Base-by-base conservation (phyloP, 2,329 filamentous ascomycete genomes). In the Aspergillus costaricaensis region DNA sequence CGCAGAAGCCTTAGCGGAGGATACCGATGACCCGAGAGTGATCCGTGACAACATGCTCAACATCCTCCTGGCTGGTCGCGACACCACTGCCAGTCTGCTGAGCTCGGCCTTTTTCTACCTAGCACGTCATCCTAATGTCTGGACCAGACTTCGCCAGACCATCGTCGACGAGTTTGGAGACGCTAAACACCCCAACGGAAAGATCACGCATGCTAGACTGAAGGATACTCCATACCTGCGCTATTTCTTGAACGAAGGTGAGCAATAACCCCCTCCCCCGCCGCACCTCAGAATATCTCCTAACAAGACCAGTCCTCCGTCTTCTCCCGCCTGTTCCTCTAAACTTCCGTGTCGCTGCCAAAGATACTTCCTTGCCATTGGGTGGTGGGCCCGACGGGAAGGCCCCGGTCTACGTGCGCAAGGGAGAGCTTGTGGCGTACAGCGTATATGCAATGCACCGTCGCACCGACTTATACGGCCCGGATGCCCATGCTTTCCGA, bases 361-460 rank as follows among this genome's bases (percentile, higher is more conserved):
- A 70, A 30, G 76, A 79, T 51, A 82, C 81, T 0, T 76, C 74
- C 1, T 69, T 82, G 15, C 79, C 79, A 2, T 60, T 70, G 5
- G 77, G 89, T 59, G 89, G 88, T 57, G 90, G 89, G 0, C 80
- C 83, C 0, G 85, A 89, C 72, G 64, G 76, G 15, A 77, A 77
- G 5, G 79, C 83, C 47, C 89, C 89, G 0, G 68, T 94, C 2
- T 85, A 86, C 57, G 77, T 92, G 4, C 82, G 83, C 54, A 90
- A 91, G 72, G 85, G 87, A 67, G 86, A 85, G 0, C 74, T 84
- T 8, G 79, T 94, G 65, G 81, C 77, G 56, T 95, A 92, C 80
- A 87, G 82, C 41, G 82, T 90, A 0, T 83, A 91, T 53, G 77
- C 85, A 5, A 90, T 95, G 90, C 90, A 94, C 72, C 86, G 90